Percentiles rank a stretch among this genome's conserved stretches.
Conservation (phyloP, 345 rosid genomes). For the Eucalyptus cloeziana region DNA sequence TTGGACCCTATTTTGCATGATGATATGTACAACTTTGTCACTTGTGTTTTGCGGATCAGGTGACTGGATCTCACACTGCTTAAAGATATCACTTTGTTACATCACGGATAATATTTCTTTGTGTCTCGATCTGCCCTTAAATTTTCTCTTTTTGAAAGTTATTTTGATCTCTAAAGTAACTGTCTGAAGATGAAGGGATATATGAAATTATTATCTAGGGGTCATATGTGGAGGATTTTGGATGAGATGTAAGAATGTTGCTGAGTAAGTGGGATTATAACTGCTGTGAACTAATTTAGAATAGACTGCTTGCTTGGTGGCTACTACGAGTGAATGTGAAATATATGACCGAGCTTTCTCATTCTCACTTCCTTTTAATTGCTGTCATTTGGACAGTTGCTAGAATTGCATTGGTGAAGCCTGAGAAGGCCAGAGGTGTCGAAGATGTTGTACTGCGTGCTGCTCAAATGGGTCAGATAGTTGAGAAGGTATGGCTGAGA, state of each 20-base stretch:
- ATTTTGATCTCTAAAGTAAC: not conserved
- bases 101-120: not conserved
- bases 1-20: not conserved
- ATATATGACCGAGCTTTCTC: not conserved
- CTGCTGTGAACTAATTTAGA: not conserved
- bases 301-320: not conserved
- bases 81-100: not conserved
- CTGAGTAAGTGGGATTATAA: not conserved
- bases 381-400: slow-evolving; percentile 32
- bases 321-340: not conserved
- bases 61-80: not conserved
- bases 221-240: not conserved
- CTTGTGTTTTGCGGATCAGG: not conserved
- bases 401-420: slow-evolving; percentile 94
- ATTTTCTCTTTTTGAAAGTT: not conserved
- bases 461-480: slow-evolving; percentile 91
- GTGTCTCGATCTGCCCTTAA: not conserved
- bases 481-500: slow-evolving; percentile 52
- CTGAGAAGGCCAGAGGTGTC: slow-evolving; percentile 93
- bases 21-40: not conserved
- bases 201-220: not conserved
- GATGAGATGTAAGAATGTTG: not conserved
- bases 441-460: slow-evolving; percentile 86
- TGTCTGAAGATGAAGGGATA: not conserved
- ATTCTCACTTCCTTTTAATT: not conserved